Conservation (phyloP, 225 moss, liverwort and hornwort species). For the Pseudisothecium myosuroides region DNA sequence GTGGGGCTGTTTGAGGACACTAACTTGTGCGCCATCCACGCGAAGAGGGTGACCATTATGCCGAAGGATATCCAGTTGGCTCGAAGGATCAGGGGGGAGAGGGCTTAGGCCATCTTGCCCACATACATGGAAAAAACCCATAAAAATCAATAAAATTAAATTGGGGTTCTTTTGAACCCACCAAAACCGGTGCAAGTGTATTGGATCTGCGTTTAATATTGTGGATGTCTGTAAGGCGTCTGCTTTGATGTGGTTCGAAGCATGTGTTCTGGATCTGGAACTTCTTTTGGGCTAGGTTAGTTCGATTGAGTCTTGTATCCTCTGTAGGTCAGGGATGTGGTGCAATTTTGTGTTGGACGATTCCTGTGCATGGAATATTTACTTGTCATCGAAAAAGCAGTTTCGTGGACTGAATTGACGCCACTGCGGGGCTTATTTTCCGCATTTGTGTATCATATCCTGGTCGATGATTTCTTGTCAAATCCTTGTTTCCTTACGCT, state of each 20-base stretch:
- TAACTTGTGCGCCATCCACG: slow-evolving; percentile 9
- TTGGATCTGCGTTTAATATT: background rate
- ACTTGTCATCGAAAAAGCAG: background rate
- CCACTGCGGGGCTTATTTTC: too few relatives aligned
- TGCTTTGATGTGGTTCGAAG: background rate
- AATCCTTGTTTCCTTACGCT: background rate
- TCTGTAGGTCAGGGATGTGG: too few relatives aligned
- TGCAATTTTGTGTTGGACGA: background rate
- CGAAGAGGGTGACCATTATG: slow-evolving; percentile 35
- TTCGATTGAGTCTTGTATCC: background rate
- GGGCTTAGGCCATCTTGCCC: slow-evolving; percentile 8
- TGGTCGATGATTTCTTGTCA: too few relatives aligned
- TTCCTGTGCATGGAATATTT: background rate
- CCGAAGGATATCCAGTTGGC: slow-evolving; percentile 43
- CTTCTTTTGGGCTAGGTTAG: background rate
- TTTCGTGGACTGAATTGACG: too few relatives aligned
- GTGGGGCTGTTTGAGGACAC: slow-evolving; percentile 41
- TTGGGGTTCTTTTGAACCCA: slow-evolving; percentile 50
- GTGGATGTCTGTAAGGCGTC: too few relatives aligned
- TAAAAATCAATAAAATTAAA: background rate
- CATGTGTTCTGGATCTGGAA: too few relatives aligned
- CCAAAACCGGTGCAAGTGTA: background rate
- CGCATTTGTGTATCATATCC: too few relatives aligned
- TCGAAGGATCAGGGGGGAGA: slow-evolving; percentile 37
- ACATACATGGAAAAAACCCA: background rate